phyloP scores from a whole-genome alignment of 495 filamentous ascomycete genomes.

The Xylaria acuta region DNA sequence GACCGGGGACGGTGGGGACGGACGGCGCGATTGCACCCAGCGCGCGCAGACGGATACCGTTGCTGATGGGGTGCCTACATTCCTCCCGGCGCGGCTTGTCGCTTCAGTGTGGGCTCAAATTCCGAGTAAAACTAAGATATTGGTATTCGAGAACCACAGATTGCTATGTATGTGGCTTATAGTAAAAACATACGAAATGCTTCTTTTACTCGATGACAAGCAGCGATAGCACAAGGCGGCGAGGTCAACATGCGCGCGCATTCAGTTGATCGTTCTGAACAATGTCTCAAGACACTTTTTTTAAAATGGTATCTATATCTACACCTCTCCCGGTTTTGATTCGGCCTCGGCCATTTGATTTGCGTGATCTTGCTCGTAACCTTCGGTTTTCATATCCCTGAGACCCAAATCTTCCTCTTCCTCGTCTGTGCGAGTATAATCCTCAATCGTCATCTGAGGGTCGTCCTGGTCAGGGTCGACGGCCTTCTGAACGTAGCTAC shows the following conservation, averaged over 20 bases:
- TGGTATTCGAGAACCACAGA: too few relatives aligned
- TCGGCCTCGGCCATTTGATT: slow-evolving; percentile 24
- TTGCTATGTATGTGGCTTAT: background rate
- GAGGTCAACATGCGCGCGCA: too few relatives aligned
- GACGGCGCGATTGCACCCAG: too few relatives aligned
- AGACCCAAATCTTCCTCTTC: slow-evolving; percentile 93
- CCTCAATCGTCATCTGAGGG: slow-evolving; percentile 78
- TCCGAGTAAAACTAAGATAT: too few relatives aligned
- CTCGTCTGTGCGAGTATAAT: slow-evolving; percentile 85
- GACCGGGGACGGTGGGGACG: too few relatives aligned
- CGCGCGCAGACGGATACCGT: too few relatives aligned
- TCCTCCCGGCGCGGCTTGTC: too few relatives aligned
- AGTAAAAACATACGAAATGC: background rate
- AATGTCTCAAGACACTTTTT: background rate
- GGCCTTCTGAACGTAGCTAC: slow-evolving; percentile 91
- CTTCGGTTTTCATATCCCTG: slow-evolving; percentile 89
- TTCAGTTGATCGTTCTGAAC: background rate
- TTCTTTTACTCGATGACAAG: background rate
- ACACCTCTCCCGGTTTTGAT: background rate
- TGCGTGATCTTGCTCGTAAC: slow-evolving; percentile 67
- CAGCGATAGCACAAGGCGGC: background rate
- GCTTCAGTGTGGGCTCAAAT: too few relatives aligned
- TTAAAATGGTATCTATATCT: slow-evolving; percentile 12
- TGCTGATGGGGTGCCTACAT: too few relatives aligned
- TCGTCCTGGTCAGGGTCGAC: slow-evolving; percentile 73